These are phyloP conservation scores for Powellomyces hirtus DNA, from an alignment of 192 early-diverging fungal genomes.

Conservation along the genomic window DNA sequence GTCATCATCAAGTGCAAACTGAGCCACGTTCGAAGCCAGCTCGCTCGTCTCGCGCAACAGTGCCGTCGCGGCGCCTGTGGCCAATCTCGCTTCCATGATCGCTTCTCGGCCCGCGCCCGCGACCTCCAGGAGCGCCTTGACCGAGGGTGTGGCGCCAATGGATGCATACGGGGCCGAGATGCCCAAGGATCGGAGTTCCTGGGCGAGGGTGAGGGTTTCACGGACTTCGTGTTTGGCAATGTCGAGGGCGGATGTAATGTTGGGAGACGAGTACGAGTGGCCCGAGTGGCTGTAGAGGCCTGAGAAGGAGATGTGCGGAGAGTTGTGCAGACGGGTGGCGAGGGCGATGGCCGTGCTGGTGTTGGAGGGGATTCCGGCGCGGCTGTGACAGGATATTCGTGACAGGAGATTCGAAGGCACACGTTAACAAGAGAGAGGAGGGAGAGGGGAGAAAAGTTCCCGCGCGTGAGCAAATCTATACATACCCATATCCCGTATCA, in stretches of 20 bases:
- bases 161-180: slow-evolving; percentile 15
- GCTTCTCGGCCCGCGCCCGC: slow-evolving; percentile 13
- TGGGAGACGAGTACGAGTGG: slow-evolving; percentile 9
- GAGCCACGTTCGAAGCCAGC: slow-evolving; percentile 9
- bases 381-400: background rate
- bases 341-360: background rate
- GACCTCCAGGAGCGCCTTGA: slow-evolving; percentile 14
- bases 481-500: slow-evolving; percentile 24
- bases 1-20: slow-evolving; percentile 5
- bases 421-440: background rate
- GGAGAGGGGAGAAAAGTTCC: background rate
- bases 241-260: background rate
- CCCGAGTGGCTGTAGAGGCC: slow-evolving; percentile 24
- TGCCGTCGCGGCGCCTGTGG: background rate
- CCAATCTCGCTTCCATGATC: slow-evolving; percentile 14
- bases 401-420: background rate
- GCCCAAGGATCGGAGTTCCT: slow-evolving; percentile 16
- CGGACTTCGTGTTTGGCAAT: slow-evolving; percentile 12
- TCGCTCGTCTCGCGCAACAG: background rate
- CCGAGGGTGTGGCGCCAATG: slow-evolving; percentile 22
- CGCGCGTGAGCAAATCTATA: background rate
- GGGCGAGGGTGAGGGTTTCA: slow-evolving; percentile 11
- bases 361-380: slow-evolving; percentile 6
- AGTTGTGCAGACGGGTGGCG: slow-evolving; percentile 13
- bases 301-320: slow-evolving; percentile 8